Conservation (phyloP, 2,329 filamentous ascomycete species). For the Lachnum nothofagi region DNA sequence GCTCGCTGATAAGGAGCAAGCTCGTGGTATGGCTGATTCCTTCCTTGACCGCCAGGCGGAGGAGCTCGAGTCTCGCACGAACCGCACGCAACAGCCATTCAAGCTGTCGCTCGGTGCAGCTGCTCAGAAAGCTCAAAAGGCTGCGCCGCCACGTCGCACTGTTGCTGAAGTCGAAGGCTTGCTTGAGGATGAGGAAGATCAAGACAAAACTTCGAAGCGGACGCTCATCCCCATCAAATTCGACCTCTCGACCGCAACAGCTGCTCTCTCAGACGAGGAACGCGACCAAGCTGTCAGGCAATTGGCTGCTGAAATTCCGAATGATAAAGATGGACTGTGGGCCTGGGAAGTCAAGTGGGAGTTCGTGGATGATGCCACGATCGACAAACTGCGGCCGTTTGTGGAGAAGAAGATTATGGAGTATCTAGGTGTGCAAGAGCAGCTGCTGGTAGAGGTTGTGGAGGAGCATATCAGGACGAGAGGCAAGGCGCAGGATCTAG, state of each 20-base stretch:
- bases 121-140: slow-evolving; percentile 64
- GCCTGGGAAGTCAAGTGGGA: slow-evolving; percentile 92
- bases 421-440: slow-evolving; percentile 91
- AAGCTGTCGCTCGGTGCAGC: slow-evolving; percentile 89
- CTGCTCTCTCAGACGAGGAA: slow-evolving; percentile 78
- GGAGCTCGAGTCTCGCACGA: slow-evolving; percentile 57
- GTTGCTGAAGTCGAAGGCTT: slow-evolving; percentile 92
- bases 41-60: slow-evolving; percentile 82
- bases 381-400: slow-evolving; percentile 85
- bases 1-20: slow-evolving; percentile 68
- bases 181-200: slow-evolving; percentile 88
- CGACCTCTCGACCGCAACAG: slow-evolving; percentile 58
- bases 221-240: slow-evolving; percentile 79
- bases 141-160: slow-evolving; percentile 62
- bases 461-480: slow-evolving; percentile 77
- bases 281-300: slow-evolving; percentile 74
- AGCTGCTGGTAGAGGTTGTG: slow-evolving; percentile 88
- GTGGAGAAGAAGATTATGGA: slow-evolving; percentile 98
- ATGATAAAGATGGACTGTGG: slow-evolving; percentile 81
- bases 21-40: slow-evolving; percentile 78
- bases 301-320: slow-evolving; percentile 84
- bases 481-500: slow-evolving; percentile 70
- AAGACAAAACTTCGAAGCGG: slow-evolving; percentile 62
- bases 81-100: slow-evolving; percentile 64
- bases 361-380: slow-evolving; percentile 74